Base-by-base conservation (phyloP, 305 asterid species). In the Fraxinus sp. region DNA sequence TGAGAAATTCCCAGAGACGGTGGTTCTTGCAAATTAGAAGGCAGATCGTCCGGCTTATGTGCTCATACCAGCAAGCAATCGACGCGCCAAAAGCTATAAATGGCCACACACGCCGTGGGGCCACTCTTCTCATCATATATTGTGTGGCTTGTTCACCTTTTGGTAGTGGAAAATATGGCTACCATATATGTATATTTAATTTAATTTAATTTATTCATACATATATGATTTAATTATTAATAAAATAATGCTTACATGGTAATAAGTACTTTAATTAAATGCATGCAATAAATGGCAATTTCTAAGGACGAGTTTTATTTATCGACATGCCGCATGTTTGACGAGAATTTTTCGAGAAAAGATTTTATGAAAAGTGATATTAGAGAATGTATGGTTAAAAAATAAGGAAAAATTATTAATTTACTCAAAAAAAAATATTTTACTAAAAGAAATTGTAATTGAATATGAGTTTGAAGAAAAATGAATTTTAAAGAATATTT, bases 41-140 rank as follows among this genome's bases (percentile, higher is more conserved):
- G 89, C 98, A 93, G 66, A 93, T 79, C 1, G 98, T 94, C 64
- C 99, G 89, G 90, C 98, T 89, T 4, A 96, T 79, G 82, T 96
- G 99, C 80, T 96, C 99, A 78, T 96, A 96, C 99, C 99, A 94
- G 81, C 98, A 94, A 3, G 97, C 98, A 3, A 96, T 3, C 41
- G 99, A 94, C 72, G 98, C 92, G 9, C 98, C 97, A 18, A 96
- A 94, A 0, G 92, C 93, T 0, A 93, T 92, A 4, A 75, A 82
- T 4, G 99, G 99, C 98, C 98, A 96, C 80, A 96, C 93, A 9
- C 95, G 94, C 86, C 98, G 89, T 11, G 98, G 98, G 3, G 98
- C 99, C 84, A 96, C 87, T 46, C 90, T 90, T 39, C 97, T 86
- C 98, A 96, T 93, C 94, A 92, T 94, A 85, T 93, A 86, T 22